These are phyloP conservation scores for Aspergillus egyptiacus DNA, from an alignment of 495 filamentous ascomycete genomes.

Conservation along the genomic window DNA sequence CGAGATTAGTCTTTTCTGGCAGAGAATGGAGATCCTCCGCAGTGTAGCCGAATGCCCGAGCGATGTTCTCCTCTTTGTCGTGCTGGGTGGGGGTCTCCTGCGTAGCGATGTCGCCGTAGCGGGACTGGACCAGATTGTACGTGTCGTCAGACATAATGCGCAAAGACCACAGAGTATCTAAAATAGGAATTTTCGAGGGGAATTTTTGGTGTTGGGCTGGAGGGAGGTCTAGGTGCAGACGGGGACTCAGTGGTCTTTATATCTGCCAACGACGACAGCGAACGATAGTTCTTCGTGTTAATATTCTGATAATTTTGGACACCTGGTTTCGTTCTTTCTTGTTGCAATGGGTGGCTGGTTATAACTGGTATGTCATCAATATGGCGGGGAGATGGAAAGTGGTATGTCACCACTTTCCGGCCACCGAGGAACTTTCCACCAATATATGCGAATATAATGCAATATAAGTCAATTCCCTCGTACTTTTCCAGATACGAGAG, in stretches of 20 bases:
- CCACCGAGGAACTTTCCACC: not conserved
- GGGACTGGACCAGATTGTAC: slow-evolving; percentile 11
- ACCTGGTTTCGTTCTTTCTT: too few species aligned
- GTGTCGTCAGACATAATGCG: slow-evolving; percentile 4
- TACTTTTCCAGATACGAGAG: too few species aligned
- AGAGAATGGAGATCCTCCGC: slow-evolving; percentile 45
- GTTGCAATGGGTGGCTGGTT: too few species aligned
- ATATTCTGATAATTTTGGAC: not conserved
- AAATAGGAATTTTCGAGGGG: not conserved
- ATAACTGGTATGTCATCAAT: not conserved
- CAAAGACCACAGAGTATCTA: not conserved
- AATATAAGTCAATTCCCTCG: not conserved
- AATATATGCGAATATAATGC: not conserved
- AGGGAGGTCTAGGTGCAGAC: not conserved
- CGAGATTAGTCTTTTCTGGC: slow-evolving; percentile 51
- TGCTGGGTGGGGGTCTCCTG: slow-evolving; percentile 1
- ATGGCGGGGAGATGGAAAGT: not conserved
- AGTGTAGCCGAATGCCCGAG: slow-evolving; percentile 53
- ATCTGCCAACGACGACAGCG: not conserved
- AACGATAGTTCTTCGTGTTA: not conserved
- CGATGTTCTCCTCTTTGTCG: slow-evolving; percentile 30
- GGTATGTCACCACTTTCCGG: not conserved
- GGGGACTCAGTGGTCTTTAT: not conserved
- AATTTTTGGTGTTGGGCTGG: not conserved
- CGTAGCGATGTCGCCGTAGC: slow-evolving; percentile 13